These are phyloP conservation scores for Oryza australiensis DNA, from an alignment of 176 grass and related monocot genomes.

Conservation along the genomic window DNA sequence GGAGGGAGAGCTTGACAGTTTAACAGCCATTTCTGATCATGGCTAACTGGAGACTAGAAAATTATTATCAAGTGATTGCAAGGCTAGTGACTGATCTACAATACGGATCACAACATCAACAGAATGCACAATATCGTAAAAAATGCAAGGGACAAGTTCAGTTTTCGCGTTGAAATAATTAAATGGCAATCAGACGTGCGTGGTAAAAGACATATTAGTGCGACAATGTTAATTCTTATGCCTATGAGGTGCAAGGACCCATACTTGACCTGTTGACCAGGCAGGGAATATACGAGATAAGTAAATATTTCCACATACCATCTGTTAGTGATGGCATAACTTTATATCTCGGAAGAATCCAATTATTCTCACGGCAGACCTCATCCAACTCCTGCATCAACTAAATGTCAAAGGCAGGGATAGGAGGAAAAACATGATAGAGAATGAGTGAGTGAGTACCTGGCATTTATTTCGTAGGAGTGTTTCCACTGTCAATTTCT, in stretches of 20 bases:
- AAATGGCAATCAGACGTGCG: not conserved
- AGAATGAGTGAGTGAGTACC: conserved; percentile 25
- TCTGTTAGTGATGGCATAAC: conserved; percentile 37
- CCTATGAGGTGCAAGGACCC: conserved; percentile 15
- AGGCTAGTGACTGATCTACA: not conserved
- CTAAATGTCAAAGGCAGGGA: conserved; percentile 17
- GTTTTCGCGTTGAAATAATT: not conserved
- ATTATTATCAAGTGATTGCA: not conserved
- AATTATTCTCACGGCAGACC: conserved; percentile 43
- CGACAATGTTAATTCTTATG: not conserved
- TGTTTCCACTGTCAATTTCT: conserved; percentile 48
- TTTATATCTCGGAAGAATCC: conserved; percentile 55
- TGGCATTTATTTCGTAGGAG: conserved; percentile 41
- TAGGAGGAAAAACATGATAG: not conserved
- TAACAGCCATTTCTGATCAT: not conserved
- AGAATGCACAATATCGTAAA: not conserved
- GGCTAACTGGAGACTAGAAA: not conserved
- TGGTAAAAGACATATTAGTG: not conserved
- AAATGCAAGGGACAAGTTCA: not conserved
- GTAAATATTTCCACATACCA: conserved; percentile 33
- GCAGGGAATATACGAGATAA: not conserved
- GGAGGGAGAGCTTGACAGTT: not conserved
- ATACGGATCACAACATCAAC: not conserved
- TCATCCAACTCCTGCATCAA: conserved; percentile 49
- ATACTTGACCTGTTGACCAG: not conserved